These are phyloP conservation scores for Vicia sativa DNA, from an alignment of 306 rosid genomes.

Conservation along the genomic window DNA sequence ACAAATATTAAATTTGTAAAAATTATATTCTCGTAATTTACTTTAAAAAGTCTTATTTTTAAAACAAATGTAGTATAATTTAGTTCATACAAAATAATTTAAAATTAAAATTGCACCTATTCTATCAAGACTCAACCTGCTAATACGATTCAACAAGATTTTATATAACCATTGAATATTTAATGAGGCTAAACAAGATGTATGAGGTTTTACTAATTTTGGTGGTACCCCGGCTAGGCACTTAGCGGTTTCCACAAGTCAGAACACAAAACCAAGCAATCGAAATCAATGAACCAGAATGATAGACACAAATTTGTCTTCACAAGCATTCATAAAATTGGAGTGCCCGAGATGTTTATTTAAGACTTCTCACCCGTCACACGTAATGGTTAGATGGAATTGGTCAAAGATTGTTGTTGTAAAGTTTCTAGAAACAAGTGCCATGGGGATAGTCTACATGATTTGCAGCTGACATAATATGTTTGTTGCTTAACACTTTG, in stretches of 20 bases:
- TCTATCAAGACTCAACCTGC: too few relatives aligned
- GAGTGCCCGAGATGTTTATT: neutral
- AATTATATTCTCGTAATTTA: too few relatives aligned
- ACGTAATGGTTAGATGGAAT: neutral
- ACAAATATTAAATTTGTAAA: too few relatives aligned
- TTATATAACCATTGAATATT: too few relatives aligned
- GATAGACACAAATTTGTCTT: neutral
- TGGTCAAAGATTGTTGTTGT: conserved; percentile 48
- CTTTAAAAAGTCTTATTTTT: too few relatives aligned
- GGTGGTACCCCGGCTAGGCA: neutral
- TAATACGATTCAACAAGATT: too few relatives aligned
- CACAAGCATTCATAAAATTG: neutral
- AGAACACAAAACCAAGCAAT: neutral
- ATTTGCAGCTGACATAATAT: conserved; percentile 41
- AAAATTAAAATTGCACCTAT: too few relatives aligned
- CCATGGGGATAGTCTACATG: conserved; percentile 29
- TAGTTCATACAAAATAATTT: too few relatives aligned
- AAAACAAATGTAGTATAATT: too few relatives aligned
- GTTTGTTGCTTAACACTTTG: neutral
- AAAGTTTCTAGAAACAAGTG: conserved; percentile 41
- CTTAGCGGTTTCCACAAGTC: neutral
- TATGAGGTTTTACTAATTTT: neutral
- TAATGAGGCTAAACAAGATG: too few relatives aligned
- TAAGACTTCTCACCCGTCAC: neutral
- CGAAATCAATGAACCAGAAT: neutral